Evolutionary conservation across 1,284 basidiomycete species (phyloP).

Genomic region (Fomitiporia mediterranea): DNA sequence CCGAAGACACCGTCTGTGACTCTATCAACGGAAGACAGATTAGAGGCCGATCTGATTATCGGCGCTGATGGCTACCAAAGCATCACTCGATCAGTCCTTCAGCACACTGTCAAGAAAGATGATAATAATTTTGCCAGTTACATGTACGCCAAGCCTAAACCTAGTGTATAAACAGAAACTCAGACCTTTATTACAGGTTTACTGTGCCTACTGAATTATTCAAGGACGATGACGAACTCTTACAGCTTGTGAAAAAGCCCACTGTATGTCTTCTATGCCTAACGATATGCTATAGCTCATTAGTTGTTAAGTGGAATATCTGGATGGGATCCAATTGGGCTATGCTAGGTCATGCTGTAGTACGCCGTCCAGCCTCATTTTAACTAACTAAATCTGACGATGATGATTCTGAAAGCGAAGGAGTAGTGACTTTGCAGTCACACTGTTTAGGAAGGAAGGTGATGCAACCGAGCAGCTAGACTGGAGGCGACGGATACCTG

Average conservation of each 20-base stretch:
- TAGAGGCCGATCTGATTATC: constrained; percentile 54
- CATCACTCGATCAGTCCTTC: constrained; percentile 25
- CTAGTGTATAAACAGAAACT: not conserved
- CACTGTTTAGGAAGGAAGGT: not conserved
- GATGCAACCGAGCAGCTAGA: not conserved
- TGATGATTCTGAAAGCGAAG: not conserved
- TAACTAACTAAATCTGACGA: not conserved
- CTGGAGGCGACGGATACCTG: not conserved
- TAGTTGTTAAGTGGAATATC: constrained; percentile 16
- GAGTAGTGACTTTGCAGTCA: not conserved
- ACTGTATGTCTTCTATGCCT: too few species aligned
- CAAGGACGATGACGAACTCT: not conserved
- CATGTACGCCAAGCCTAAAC: not conserved
- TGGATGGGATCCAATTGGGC: constrained; percentile 13
- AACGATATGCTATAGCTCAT: too few species aligned
- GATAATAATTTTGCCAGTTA: constrained; percentile 3
- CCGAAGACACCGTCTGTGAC: constrained; percentile 31
- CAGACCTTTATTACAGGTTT: not conserved
- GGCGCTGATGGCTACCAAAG: constrained; percentile 55
- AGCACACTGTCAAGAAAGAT: not conserved
- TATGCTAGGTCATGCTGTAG: not conserved
- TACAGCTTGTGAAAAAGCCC: not conserved
- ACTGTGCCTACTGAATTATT: not conserved
- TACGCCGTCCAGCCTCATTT: not conserved
- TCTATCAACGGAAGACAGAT: constrained; percentile 42